Conservation (phyloP, 805 yeast species). For the Lachancea mirantina region DNA sequence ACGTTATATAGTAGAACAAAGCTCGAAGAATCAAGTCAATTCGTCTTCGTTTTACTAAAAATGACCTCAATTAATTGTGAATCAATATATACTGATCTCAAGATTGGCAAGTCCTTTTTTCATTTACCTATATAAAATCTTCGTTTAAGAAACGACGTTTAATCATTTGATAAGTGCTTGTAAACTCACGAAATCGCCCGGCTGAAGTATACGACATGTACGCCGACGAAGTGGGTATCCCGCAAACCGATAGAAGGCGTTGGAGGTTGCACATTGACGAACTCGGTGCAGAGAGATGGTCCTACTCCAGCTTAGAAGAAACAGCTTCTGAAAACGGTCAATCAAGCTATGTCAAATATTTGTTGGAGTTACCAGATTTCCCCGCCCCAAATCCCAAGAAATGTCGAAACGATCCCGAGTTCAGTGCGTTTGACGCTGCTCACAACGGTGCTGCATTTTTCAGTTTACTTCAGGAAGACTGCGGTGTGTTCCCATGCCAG, state of each 20-base stretch:
- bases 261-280: conserved; percentile 74
- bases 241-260: conserved; percentile 55
- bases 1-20: too few species aligned
- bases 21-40: too few species aligned
- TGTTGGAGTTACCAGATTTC: conserved; percentile 37
- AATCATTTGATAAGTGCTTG: too few species aligned
- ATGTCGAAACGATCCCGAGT: conserved; percentile 9
- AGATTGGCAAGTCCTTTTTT: too few species aligned
- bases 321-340: conserved; percentile 41
- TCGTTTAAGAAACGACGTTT: conserved; percentile 1
- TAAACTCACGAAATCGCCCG: conserved; percentile 8
- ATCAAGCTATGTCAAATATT: conserved; percentile 48
- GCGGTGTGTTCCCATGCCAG: conserved; percentile 88
- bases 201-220: too few species aligned
- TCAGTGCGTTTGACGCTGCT: conserved; percentile 54
- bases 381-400: conserved; percentile 34
- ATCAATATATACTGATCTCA: too few species aligned
- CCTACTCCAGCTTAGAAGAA: conserved; percentile 42
- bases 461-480: conserved; percentile 60
- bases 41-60: too few species aligned
- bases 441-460: conserved; percentile 69
- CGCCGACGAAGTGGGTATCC: conserved; percentile 65
- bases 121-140: neutral
- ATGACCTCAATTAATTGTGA: neutral
- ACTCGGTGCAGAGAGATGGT: conserved; percentile 80